Conservation (phyloP, 1,284 basidiomycete genomes). For the Ganoderma sp. region DNA sequence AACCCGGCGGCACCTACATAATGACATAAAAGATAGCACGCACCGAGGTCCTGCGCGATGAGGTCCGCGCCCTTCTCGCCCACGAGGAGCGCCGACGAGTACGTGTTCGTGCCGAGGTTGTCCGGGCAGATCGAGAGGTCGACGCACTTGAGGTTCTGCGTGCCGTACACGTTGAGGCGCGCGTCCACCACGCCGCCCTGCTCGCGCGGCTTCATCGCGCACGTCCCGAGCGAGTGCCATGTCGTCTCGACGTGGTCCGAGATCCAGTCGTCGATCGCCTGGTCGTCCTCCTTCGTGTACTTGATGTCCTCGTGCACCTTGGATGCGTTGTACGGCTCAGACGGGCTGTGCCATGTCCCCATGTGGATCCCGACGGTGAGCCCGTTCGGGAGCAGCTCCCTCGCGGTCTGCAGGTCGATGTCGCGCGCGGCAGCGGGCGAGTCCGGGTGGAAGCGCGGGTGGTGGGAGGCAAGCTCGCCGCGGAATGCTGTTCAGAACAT, state of each 20-base stretch:
- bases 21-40: slow-evolving; percentile 17
- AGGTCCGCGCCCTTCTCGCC: slow-evolving; percentile 73
- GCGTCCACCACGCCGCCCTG: slow-evolving; percentile 80
- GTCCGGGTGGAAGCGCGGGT: slow-evolving; percentile 74
- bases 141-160: slow-evolving; percentile 70
- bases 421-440: slow-evolving; percentile 64
- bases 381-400: slow-evolving; percentile 62
- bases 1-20: not conserved
- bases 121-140: slow-evolving; percentile 76
- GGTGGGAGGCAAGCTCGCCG: slow-evolving; percentile 72
- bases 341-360: slow-evolving; percentile 69
- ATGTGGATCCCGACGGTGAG: slow-evolving; percentile 76
- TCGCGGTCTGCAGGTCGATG: slow-evolving; percentile 73
- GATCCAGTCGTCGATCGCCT: slow-evolving; percentile 74
- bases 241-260: slow-evolving; percentile 75
- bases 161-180: slow-evolving; percentile 75
- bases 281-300: slow-evolving; percentile 68
- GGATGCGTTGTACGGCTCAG: slow-evolving; percentile 57
- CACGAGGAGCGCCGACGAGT: slow-evolving; percentile 70
- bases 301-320: slow-evolving; percentile 70
- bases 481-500: slow-evolving; percentile 56
- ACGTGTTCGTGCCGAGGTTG: slow-evolving; percentile 75
- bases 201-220: slow-evolving; percentile 76
- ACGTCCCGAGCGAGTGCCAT: slow-evolving; percentile 70
- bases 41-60: slow-evolving; percentile 69